These are phyloP conservation scores for Galerina sulciceps DNA, from an alignment of 768 basidiomycete species.

Conservation along the genomic window DNA sequence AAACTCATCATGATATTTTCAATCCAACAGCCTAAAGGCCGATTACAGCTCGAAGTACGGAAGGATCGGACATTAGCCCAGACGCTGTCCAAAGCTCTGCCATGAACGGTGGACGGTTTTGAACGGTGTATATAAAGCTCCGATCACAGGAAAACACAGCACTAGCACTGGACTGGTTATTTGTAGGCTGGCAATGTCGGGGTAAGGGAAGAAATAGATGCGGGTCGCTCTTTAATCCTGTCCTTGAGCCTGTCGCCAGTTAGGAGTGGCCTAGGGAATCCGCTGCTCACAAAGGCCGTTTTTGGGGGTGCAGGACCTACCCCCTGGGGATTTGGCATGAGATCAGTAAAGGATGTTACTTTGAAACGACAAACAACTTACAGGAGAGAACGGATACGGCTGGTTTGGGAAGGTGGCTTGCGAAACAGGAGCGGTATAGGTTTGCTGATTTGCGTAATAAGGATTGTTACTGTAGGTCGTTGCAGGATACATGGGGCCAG, in stretches of 20 bases:
- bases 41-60: slow-evolving; percentile 9
- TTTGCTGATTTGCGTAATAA: slow-evolving; percentile 12
- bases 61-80: slow-evolving; percentile 3
- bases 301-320: slow-evolving; percentile 23
- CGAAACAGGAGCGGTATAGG: slow-evolving; percentile 27
- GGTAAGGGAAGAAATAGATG: slow-evolving; percentile 25
- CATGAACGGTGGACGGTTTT: slow-evolving; percentile 9
- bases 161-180: slow-evolving; percentile 2
- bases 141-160: slow-evolving; percentile 5
- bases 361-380: slow-evolving; percentile 12
- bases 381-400: slow-evolving; percentile 26
- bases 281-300: slow-evolving; percentile 30
- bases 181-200: slow-evolving; percentile 9
- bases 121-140: slow-evolving; percentile 3
- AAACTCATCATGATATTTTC: slow-evolving; percentile 23
- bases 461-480: slow-evolving; percentile 19
- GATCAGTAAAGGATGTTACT: neutral
- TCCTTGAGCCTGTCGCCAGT: slow-evolving; percentile 32
- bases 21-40: slow-evolving; percentile 8
- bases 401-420: slow-evolving; percentile 24
- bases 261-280: slow-evolving; percentile 31
- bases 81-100: slow-evolving; percentile 15
- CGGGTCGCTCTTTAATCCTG: slow-evolving; percentile 30
- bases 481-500: slow-evolving; percentile 23
- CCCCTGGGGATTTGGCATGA: slow-evolving; percentile 7